phyloP scores from a whole-genome alignment of 2,329 filamentous ascomycete species.

The Talaromyces sp. region DNA sequence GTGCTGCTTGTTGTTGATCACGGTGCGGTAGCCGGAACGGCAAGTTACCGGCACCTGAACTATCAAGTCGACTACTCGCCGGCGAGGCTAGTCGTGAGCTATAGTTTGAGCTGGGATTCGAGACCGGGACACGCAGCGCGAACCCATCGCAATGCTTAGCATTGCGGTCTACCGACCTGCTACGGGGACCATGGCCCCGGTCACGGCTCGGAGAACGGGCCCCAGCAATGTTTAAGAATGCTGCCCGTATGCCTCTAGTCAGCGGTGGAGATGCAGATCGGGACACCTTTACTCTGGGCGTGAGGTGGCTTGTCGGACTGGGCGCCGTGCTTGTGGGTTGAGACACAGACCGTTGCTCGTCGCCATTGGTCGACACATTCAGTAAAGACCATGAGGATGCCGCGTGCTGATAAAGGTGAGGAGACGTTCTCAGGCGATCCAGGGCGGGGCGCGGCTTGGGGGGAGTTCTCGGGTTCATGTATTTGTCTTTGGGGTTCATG shows the following conservation, averaged over 20 bases:
- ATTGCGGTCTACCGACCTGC: conserved; percentile 5
- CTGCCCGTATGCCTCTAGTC: conserved; percentile 30
- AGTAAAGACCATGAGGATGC: conserved; percentile 21
- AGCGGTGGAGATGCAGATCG: conserved; percentile 33
- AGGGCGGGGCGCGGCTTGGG: conserved; percentile 38
- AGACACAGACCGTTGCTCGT: conserved; percentile 25
- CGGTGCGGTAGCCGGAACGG: conserved; percentile 15
- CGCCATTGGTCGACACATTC: conserved; percentile 17
- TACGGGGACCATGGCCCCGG: neutral
- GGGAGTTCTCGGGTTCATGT: conserved; percentile 60
- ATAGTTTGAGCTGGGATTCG: conserved; percentile 9
- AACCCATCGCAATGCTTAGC: neutral
- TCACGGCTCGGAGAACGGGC: conserved; percentile 18
- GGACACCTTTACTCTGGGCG: conserved; percentile 23
- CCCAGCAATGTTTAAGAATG: conserved; percentile 29
- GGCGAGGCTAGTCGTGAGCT: conserved; percentile 10
- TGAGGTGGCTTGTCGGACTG: conserved; percentile 17
- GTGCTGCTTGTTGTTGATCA: conserved; percentile 8
- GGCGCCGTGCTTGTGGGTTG: conserved; percentile 26
- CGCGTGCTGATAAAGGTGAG: conserved; percentile 22
- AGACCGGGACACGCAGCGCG: neutral
- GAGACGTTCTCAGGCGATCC: conserved; percentile 41
- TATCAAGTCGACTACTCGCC: conserved; percentile 1
- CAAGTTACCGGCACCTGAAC: conserved; percentile 12
- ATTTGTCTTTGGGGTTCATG: conserved; percentile 73